Percentiles rank a stretch among this genome's conserved stretches.
Evolutionary conservation across 2,329 filamentous ascomycete species (phyloP).

Genomic region (Aspergillus bombycis): DNA sequence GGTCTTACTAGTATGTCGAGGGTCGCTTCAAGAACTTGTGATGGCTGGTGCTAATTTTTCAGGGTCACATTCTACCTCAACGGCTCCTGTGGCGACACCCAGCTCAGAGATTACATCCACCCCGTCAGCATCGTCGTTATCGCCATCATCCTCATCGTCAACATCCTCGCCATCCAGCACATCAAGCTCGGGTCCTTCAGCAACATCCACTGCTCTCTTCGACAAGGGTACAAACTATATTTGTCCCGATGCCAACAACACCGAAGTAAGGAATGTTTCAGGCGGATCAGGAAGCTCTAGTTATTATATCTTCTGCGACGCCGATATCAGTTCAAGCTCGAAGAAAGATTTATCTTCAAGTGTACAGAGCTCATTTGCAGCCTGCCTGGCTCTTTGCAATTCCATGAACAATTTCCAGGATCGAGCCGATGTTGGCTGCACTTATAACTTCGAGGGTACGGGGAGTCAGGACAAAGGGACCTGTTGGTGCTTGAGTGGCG

Average conservation of each 20-base stretch:
- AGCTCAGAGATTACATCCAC: not conserved
- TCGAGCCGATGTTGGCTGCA: slow-evolving; percentile 1
- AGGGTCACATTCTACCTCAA: not conserved
- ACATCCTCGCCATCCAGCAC: not conserved
- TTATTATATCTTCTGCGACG: slow-evolving; percentile 7
- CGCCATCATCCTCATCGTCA: not conserved
- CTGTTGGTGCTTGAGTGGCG: slow-evolving; percentile 4
- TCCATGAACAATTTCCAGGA: slow-evolving; percentile 9
- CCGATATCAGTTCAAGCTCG: slow-evolving; percentile 1
- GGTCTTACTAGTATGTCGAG: slow-evolving; percentile 1
- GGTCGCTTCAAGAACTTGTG: not conserved
- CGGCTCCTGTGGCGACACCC: not conserved
- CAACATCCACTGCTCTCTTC: not conserved
- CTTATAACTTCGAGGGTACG: slow-evolving; percentile 7
- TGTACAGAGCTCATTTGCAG: not conserved
- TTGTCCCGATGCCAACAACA: slow-evolving; percentile 2
- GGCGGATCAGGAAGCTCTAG: not conserved
- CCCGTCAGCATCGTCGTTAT: not conserved
- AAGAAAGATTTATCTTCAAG: slow-evolving; percentile 6
- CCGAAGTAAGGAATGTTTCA: not conserved
- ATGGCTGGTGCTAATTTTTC: not conserved
- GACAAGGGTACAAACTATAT: not conserved
- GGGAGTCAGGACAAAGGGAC: not conserved
- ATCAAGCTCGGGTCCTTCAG: not conserved
- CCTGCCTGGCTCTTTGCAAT: not conserved